A percentile compares a stretch with the other conserved stretches of the same genome.
These are phyloP conservation scores for Heritiera fomes DNA, from an alignment of 345 rosid species.

Conservation along the genomic window DNA sequence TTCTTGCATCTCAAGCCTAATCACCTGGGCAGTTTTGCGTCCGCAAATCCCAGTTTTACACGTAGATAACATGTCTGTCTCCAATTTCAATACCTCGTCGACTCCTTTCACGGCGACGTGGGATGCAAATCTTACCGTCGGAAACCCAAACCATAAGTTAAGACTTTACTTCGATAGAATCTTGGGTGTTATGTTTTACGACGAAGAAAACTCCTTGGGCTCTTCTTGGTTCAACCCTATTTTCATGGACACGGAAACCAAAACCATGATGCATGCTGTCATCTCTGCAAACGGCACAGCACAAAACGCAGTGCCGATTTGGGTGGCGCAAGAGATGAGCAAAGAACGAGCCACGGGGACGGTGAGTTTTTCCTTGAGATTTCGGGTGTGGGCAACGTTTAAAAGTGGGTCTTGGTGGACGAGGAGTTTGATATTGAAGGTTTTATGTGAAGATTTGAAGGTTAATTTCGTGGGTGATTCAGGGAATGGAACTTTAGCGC, in stretches of 20 bases:
- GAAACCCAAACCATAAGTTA: constrained; percentile 34
- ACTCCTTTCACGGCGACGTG: constrained; percentile 35
- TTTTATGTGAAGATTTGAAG: constrained; percentile 38
- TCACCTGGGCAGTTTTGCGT: constrained; percentile 30
- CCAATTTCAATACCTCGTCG: constrained; percentile 32
- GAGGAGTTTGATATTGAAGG: constrained; percentile 22
- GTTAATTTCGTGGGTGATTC: constrained; percentile 30
- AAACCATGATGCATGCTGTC: neutral
- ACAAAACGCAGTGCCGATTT: neutral
- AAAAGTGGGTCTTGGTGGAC: constrained; percentile 33
- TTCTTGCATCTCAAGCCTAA: constrained; percentile 33
- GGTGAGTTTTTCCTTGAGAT: constrained; percentile 30
- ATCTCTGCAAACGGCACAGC: constrained; percentile 13
- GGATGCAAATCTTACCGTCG: constrained; percentile 33
- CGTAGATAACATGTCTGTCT: constrained; percentile 34
- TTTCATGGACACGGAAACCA: neutral
- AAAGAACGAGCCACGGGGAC: constrained; percentile 27
- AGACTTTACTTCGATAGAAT: constrained; percentile 30
- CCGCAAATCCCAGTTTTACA: constrained; percentile 36
- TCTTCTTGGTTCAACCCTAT: constrained; percentile 22
- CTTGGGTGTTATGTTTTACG: constrained; percentile 25
- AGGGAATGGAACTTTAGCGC: neutral
- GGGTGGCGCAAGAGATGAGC: constrained; percentile 30
- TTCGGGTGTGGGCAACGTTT: constrained; percentile 33
- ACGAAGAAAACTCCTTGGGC: constrained; percentile 25